Evolutionary conservation across 768 basidiomycete genomes (phyloP).

Genomic region (Rhizopogon rudus): DNA sequence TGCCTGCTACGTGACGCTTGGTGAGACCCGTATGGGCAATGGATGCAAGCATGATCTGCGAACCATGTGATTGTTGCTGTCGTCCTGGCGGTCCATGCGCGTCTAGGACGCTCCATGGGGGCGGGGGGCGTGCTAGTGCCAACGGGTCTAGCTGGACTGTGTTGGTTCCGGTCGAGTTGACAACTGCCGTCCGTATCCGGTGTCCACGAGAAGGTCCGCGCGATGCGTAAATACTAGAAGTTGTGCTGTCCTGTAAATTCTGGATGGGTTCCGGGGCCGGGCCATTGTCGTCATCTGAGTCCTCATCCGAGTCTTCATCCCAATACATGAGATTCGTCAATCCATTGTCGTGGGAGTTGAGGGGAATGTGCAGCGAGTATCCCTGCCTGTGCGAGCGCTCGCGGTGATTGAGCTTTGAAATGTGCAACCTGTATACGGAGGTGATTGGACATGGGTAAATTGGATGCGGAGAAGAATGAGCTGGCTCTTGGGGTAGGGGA

Average conservation of each 20-base stretch:
- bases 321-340: not conserved
- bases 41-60: conserved; percentile 2
- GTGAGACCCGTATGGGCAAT: conserved; percentile 21
- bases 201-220: not conserved
- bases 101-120: conserved; percentile 18
- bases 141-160: conserved; percentile 13
- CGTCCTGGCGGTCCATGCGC: not conserved
- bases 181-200: not conserved
- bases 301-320: not conserved
- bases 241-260: not conserved
- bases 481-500: not conserved
- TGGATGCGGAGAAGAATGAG: conserved; percentile 10
- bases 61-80: not conserved
- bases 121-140: conserved; percentile 23
- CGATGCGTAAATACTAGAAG: not conserved
- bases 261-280: not conserved
- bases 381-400: not conserved
- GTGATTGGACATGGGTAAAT: conserved; percentile 22
- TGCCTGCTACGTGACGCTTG: conserved; percentile 17
- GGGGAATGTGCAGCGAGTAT: not conserved
- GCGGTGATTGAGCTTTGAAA: conserved; percentile 11
- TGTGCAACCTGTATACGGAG: conserved; percentile 25
- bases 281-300: not conserved
- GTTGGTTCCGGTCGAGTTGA: not conserved
- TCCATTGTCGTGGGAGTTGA: not conserved